Conservation (phyloP, 192 early-diverging fungal genomes). For the Gigaspora rosea region DNA sequence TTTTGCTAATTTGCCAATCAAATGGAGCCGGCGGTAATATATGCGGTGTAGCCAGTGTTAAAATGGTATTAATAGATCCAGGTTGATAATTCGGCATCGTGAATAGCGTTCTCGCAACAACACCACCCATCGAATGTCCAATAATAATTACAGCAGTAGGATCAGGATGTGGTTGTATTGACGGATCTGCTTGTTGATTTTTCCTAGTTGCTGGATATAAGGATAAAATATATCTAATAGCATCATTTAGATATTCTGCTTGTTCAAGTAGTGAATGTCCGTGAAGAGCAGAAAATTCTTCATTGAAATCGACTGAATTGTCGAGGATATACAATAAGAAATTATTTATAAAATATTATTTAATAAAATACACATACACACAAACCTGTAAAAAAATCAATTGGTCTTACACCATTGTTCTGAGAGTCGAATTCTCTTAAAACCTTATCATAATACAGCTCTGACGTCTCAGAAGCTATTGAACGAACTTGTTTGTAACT, state of each 20-base stretch:
- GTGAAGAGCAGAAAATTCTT: slow-evolving; percentile 91
- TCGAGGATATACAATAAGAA: not conserved
- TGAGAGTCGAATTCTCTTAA: slow-evolving; percentile 27
- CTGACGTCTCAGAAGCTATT: slow-evolving; percentile 73
- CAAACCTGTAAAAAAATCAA: slow-evolving; percentile 61
- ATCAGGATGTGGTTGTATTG: slow-evolving; percentile 34
- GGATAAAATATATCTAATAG: slow-evolving; percentile 73
- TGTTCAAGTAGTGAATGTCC: slow-evolving; percentile 82
- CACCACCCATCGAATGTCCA: slow-evolving; percentile 96
- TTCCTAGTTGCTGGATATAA: slow-evolving; percentile 59
- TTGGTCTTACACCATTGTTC: slow-evolving; percentile 38
- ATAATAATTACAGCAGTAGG: slow-evolving; percentile 81
- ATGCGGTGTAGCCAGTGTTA: slow-evolving; percentile 91
- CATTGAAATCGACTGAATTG: slow-evolving; percentile 75
- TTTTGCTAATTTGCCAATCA: slow-evolving; percentile 51
- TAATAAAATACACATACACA: not conserved
- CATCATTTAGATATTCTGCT: slow-evolving; percentile 82
- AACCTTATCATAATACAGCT: slow-evolving; percentile 54
- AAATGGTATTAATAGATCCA: slow-evolving; percentile 75
- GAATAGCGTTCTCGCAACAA: slow-evolving; percentile 84
- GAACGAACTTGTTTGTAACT: slow-evolving; percentile 88
- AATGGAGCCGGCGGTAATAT: slow-evolving; percentile 76
- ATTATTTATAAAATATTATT: not conserved
- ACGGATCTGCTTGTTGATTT: not conserved
- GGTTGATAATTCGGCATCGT: slow-evolving; percentile 67